These are phyloP conservation scores for Orobanche coerulescens DNA, from an alignment of 257 asterid species.

Conservation along the genomic window DNA sequence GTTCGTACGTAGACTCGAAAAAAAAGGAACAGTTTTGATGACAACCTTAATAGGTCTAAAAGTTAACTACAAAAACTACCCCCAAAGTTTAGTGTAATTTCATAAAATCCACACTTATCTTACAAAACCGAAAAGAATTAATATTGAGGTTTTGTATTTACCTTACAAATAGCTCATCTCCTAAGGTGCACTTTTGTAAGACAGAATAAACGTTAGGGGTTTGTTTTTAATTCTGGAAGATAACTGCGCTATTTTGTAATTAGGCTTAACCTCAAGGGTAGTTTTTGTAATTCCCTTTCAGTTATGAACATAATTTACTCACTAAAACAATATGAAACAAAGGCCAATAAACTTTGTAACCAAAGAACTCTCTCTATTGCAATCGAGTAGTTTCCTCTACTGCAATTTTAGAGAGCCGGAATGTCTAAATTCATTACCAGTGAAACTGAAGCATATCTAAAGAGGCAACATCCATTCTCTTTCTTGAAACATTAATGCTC, in stretches of 20 bases:
- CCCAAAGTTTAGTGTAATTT: neutral
- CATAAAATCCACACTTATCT: no score
- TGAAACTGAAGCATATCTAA: conserved; percentile 99
- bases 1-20: neutral
- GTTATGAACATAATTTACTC: neutral
- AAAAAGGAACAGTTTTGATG: neutral
- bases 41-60: neutral
- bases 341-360: neutral
- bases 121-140: no score
- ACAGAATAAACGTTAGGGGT: no score
- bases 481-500: conserved; percentile 68
- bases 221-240: no score
- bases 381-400: neutral
- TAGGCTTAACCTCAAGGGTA: neutral
- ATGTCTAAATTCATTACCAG: conserved; percentile 41
- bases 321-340: neutral
- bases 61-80: neutral
- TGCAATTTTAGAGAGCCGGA: conserved; percentile 13
- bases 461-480: conserved; percentile 88
- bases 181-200: no score
- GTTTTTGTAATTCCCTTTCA: neutral
- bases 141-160: no score
- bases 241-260: no score
- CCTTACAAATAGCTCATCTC: no score
- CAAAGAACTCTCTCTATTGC: neutral